Evolutionary conservation across 345 rosid species (phyloP).

Genomic region (Sisymbrium irio): DNA sequence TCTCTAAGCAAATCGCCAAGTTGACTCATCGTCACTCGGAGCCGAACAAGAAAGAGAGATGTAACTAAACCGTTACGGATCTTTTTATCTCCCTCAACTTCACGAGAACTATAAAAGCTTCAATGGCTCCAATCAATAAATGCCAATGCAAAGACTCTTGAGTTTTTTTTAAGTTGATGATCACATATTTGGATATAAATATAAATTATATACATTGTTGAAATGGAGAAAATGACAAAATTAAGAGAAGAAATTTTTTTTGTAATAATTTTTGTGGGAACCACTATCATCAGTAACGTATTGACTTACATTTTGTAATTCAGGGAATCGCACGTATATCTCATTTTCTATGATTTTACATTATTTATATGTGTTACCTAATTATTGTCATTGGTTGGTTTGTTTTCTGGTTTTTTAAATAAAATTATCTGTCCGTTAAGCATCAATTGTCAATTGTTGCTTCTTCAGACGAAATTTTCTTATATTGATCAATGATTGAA

Average conservation of each 20-base stretch:
- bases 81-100: background rate
- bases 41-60: background rate
- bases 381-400: slow-evolving; percentile 11
- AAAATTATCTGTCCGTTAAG: slow-evolving; percentile 14
- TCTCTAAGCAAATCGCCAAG: slow-evolving; percentile 36
- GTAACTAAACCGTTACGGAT: background rate
- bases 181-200: slow-evolving; percentile 18
- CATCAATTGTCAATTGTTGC: slow-evolving; percentile 34
- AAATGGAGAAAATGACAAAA: slow-evolving; percentile 26
- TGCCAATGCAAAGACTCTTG: slow-evolving; percentile 15
- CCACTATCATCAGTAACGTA: slow-evolving; percentile 27
- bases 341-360: background rate
- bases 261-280: slow-evolving; percentile 1
- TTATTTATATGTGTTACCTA: background rate
- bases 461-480: slow-evolving; percentile 7
- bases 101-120: slow-evolving; percentile 28
- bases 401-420: background rate
- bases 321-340: slow-evolving; percentile 16
- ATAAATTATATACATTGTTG: background rate
- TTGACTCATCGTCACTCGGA: slow-evolving; percentile 30
- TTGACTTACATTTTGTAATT: slow-evolving; percentile 26
- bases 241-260: background rate
- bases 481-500: slow-evolving; percentile 17
- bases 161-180: slow-evolving; percentile 9
- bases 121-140: slow-evolving; percentile 35